phyloP scores from a whole-genome alignment of 495 filamentous ascomycete species.

The Astrocystis sublimbata region DNA sequence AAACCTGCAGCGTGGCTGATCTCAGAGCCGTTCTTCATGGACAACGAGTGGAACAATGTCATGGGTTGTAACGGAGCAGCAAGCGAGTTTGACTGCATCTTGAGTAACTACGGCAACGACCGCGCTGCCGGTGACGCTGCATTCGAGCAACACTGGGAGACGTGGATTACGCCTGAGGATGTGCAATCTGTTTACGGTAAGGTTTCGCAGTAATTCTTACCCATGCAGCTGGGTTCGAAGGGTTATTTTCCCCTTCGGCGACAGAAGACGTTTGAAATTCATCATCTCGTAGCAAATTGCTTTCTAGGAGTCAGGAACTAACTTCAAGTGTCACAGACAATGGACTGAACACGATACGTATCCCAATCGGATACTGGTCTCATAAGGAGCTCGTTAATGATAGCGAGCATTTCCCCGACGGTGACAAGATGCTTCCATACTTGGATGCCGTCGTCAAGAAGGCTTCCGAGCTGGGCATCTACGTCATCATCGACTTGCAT shows the following conservation, averaged over 20 bases:
- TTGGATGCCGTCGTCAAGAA: slow-evolving; percentile 54
- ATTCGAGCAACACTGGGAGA: slow-evolving; percentile 57
- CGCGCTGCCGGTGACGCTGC: slow-evolving; percentile 51
- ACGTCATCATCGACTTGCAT: slow-evolving; percentile 63
- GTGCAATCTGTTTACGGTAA: slow-evolving; percentile 46
- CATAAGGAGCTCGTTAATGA: slow-evolving; percentile 55
- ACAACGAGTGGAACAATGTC: slow-evolving; percentile 42
- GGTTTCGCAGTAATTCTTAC: not conserved
- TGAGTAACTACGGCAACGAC: slow-evolving; percentile 39
- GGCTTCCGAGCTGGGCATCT: slow-evolving; percentile 56
- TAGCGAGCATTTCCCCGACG: slow-evolving; percentile 59
- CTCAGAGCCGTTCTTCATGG: slow-evolving; percentile 62
- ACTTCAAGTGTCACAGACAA: slow-evolving; percentile 30
- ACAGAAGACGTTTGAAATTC: too few species aligned
- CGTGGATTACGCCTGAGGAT: slow-evolving; percentile 58
- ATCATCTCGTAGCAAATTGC: too few species aligned
- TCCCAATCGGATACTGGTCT: slow-evolving; percentile 65
- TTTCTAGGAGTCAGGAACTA: not conserved
- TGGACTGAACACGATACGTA: slow-evolving; percentile 61
- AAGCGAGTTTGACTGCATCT: slow-evolving; percentile 60
- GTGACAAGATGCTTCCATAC: slow-evolving; percentile 45
- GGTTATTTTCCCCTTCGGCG: too few species aligned
- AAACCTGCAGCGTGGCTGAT: slow-evolving; percentile 38
- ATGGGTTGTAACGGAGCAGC: slow-evolving; percentile 52
- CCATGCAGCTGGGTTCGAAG: too few species aligned